These are phyloP conservation scores for Pseudognaphalium luteoalbum DNA, from an alignment of 129 eudicot genomes.

Conservation along the genomic window DNA sequence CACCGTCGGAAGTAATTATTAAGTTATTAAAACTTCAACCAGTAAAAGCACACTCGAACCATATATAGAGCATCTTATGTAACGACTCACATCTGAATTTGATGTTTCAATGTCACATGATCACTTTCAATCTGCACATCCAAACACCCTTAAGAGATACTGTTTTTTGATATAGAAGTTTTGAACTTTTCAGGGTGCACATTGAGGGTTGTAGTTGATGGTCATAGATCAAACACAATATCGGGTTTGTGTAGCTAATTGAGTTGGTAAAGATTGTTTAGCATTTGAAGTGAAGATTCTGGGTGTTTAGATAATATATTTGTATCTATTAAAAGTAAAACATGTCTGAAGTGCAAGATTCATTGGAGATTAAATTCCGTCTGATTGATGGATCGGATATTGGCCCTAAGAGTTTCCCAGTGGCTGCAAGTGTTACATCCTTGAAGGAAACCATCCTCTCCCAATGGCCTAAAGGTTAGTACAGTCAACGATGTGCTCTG, in stretches of 20 bases:
- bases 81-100: neutral
- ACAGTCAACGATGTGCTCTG: neutral
- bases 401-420: slow-evolving; percentile 83
- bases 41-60: neutral
- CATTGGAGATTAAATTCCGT: slow-evolving; percentile 75
- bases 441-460: slow-evolving; percentile 81
- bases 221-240: slow-evolving; percentile 22
- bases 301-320: slow-evolving; percentile 28
- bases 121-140: neutral
- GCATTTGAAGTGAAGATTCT: slow-evolving; percentile 22
- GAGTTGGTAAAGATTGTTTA: slow-evolving; percentile 29
- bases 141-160: neutral
- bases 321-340: slow-evolving; percentile 28
- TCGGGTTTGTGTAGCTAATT: slow-evolving; percentile 22
- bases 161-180: slow-evolving; percentile 27
- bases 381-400: slow-evolving; percentile 81
- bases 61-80: neutral
- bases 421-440: slow-evolving; percentile 66
- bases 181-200: slow-evolving; percentile 24
- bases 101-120: neutral
- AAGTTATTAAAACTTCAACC: neutral
- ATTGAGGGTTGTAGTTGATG: slow-evolving; percentile 30
- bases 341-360: slow-evolving; percentile 80
- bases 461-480: slow-evolving; percentile 91
- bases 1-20: neutral